These are phyloP conservation scores for Penicillium subrubescens DNA, from an alignment of 495 filamentous ascomycete species.

Conservation along the genomic window DNA sequence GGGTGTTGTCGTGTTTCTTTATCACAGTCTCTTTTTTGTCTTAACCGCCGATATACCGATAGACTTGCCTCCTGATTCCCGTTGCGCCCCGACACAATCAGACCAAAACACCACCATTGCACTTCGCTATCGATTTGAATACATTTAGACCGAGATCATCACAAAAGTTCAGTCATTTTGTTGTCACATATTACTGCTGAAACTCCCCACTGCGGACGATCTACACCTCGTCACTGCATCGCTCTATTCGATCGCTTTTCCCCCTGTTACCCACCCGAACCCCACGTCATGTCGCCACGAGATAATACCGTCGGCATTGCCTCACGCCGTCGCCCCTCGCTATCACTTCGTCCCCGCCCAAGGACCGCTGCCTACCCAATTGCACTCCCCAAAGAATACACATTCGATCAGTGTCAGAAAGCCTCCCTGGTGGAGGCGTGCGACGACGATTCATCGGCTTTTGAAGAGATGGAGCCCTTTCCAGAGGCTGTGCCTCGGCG, in stretches of 20 bases:
- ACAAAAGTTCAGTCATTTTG: conserved; percentile 15
- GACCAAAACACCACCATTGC: conserved; percentile 1
- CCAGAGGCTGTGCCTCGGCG: conserved; percentile 39
- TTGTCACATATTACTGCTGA: background rate
- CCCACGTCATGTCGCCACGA: conserved; percentile 40
- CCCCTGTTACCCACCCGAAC: background rate
- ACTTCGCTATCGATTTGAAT: conserved; percentile 3
- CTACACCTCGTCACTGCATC: background rate
- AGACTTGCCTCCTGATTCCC: conserved; percentile 8
- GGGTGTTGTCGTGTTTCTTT: conserved; percentile 14
- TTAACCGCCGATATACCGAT: conserved; percentile 9
- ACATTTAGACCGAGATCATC: conserved; percentile 9
- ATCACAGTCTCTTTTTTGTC: conserved; percentile 14
- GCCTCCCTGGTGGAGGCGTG: conserved; percentile 30
- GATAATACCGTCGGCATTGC: conserved; percentile 28
- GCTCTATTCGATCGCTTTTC: background rate
- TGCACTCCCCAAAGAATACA: conserved; percentile 22
- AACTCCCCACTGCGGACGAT: background rate
- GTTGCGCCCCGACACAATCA: background rate
- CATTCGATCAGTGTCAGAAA: conserved; percentile 34
- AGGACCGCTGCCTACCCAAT: conserved; percentile 34
- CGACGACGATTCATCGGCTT: conserved; percentile 28
- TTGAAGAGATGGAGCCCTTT: conserved; percentile 44
- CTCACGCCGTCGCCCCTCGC: conserved; percentile 40
- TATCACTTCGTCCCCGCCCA: conserved; percentile 40